Evolutionary conservation across 2,329 filamentous ascomycete genomes (phyloP).

Genomic region (Aspergillus chevalieri): DNA sequence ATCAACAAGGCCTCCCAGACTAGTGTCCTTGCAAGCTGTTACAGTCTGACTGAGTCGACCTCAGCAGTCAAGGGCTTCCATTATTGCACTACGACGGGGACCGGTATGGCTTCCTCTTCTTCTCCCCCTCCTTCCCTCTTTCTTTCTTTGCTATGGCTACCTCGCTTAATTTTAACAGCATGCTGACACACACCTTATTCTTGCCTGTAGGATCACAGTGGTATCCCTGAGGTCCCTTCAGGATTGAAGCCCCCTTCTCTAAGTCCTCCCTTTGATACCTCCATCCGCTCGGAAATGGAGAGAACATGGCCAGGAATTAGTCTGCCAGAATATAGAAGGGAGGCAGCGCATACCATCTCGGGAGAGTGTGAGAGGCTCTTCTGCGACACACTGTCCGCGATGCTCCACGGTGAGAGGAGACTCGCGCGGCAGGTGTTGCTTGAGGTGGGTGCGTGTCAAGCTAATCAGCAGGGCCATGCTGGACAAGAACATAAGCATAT

Average conservation of each 20-base stretch:
- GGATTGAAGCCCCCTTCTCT: conserved; percentile 75
- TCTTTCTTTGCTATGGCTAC: no score
- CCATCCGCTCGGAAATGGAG: conserved; percentile 60
- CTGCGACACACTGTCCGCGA: conserved; percentile 87
- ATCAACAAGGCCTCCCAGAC: conserved; percentile 45
- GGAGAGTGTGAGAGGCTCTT: conserved; percentile 99
- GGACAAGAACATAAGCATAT: conserved; percentile 18
- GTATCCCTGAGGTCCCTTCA: conserved; percentile 91
- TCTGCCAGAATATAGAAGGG: conserved; percentile 56
- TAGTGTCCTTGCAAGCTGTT: conserved; percentile 87
- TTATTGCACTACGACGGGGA: conserved; percentile 89
- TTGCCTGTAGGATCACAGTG: conserved; percentile 65
- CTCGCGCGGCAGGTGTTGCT: conserved; percentile 70
- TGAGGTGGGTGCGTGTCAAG: conserved; percentile 67
- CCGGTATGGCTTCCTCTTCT: conserved; percentile 50
- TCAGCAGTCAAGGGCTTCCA: conserved; percentile 75
- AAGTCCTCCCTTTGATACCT: conserved; percentile 82
- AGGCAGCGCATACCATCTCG: conserved; percentile 93
- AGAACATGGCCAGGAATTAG: conserved; percentile 37
- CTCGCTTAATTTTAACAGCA: not conserved
- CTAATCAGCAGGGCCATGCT: conserved; percentile 24
- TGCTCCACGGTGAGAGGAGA: conserved; percentile 95
- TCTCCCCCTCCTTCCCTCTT: not conserved
- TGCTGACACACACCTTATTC: not conserved
- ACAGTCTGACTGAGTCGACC: conserved; percentile 66